A percentile compares a stretch with the other conserved stretches of the same genome.
Conservation (phyloP, 192 early-diverging fungal species). For the Gamsiella multidivaricata region DNA sequence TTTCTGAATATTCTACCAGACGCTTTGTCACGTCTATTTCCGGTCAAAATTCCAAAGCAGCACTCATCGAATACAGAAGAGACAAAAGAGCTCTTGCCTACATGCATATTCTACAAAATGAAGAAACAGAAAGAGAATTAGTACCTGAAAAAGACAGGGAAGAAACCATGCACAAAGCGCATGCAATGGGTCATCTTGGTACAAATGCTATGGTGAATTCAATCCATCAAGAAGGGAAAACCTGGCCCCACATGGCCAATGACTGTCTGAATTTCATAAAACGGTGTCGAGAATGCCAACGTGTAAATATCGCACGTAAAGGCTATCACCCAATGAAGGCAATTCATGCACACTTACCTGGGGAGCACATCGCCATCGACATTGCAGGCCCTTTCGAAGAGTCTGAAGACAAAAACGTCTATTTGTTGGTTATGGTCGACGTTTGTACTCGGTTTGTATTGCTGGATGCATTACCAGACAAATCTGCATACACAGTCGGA, state of each 20-base stretch:
- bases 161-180: slow-evolving; percentile 1
- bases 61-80: neutral
- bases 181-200: slow-evolving; percentile 39
- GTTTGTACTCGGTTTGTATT: slow-evolving; percentile 39
- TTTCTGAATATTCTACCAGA: slow-evolving; percentile 21
- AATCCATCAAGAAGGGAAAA: slow-evolving; percentile 26
- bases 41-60: neutral
- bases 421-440: slow-evolving; percentile 27
- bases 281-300: slow-evolving; percentile 26
- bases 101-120: slow-evolving; percentile 3
- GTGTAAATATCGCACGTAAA: slow-evolving; percentile 33
- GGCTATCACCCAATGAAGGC: slow-evolving; percentile 36
- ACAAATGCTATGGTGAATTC: slow-evolving; percentile 37
- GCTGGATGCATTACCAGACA: slow-evolving; percentile 22
- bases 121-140: neutral
- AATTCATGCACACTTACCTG: slow-evolving; percentile 13
- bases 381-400: slow-evolving; percentile 22
- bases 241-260: slow-evolving; percentile 31
- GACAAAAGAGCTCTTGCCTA: neutral
- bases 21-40: slow-evolving; percentile 18
- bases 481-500: slow-evolving; percentile 16
- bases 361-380: slow-evolving; percentile 29
- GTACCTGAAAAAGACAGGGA: slow-evolving; percentile 13
- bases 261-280: slow-evolving; percentile 25
- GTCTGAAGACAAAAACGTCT: neutral